phyloP scores from a whole-genome alignment of 805 yeast genomes.

The Lipomyces mesembrius region DNA sequence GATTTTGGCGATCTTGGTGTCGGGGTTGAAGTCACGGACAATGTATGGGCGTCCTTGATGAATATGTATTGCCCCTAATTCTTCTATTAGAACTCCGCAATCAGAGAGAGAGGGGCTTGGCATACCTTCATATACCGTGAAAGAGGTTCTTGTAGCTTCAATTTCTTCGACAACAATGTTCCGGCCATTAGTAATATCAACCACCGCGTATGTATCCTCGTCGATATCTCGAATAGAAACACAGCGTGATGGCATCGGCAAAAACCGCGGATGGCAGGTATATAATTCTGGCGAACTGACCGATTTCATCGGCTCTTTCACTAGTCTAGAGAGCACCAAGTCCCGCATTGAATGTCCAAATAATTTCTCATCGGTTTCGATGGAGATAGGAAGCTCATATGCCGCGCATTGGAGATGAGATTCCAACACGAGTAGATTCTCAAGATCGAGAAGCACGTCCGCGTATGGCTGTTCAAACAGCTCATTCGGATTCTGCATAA shows the following conservation, averaged over 20 bases:
- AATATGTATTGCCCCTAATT: conserved; percentile 84
- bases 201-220: conserved; percentile 82
- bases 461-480: conserved; percentile 57
- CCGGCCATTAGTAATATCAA: conserved; percentile 79
- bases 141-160: conserved; percentile 85
- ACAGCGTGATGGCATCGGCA: conserved; percentile 80
- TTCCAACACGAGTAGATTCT: conserved; percentile 66
- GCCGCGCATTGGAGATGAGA: conserved; percentile 96
- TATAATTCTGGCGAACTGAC: conserved; percentile 50
- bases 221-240: conserved; percentile 85
- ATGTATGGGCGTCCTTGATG: conserved; percentile 93
- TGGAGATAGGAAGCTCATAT: conserved; percentile 70
- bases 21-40: conserved; percentile 80
- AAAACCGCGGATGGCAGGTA: conserved; percentile 60
- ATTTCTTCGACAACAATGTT: conserved; percentile 84
- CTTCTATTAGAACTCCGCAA: conserved; percentile 43
- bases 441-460: conserved; percentile 63
- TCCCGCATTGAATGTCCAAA: conserved; percentile 53
- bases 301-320: conserved; percentile 37
- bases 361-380: conserved; percentile 59
- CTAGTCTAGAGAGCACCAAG: conserved; percentile 46
- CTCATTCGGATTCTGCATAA: conserved; percentile 68
- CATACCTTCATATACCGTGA: conserved; percentile 70
- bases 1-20: conserved; percentile 81
- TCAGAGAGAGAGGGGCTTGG: neutral